These are phyloP conservation scores for Alternaria panax DNA, from an alignment of 2,329 filamentous ascomycete species.

Conservation along the genomic window DNA sequence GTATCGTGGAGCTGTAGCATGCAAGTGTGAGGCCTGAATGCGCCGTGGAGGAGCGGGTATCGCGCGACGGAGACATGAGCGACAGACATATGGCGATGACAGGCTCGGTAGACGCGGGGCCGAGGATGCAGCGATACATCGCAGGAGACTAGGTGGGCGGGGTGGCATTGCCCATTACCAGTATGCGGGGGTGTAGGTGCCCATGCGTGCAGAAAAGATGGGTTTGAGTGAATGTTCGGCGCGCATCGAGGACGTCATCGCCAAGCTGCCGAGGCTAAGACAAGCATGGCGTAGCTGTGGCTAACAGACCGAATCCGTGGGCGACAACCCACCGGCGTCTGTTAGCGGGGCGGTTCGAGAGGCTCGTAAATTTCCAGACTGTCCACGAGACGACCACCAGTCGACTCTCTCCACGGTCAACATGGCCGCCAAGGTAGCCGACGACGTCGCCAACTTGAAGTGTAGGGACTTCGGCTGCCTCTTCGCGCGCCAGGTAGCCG, in stretches of 20 bases:
- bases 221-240: slow-evolving; percentile 17
- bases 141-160: slow-evolving; percentile 25
- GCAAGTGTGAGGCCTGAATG: slow-evolving; percentile 49
- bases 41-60: slow-evolving; percentile 16
- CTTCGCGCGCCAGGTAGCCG: background rate
- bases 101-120: background rate
- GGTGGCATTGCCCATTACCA: slow-evolving; percentile 39
- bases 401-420: slow-evolving; percentile 18
- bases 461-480: slow-evolving; percentile 32
- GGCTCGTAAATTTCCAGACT: slow-evolving; percentile 25
- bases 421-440: slow-evolving; percentile 50
- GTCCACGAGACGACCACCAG: slow-evolving; percentile 9
- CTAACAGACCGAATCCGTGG: slow-evolving; percentile 20
- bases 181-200: background rate
- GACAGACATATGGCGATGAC: slow-evolving; percentile 23
- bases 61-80: slow-evolving; percentile 25
- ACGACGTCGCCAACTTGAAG: slow-evolving; percentile 49
- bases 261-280: slow-evolving; percentile 8
- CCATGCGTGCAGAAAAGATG: slow-evolving; percentile 4
- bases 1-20: slow-evolving; percentile 52
- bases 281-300: slow-evolving; percentile 13
- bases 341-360: slow-evolving; percentile 18
- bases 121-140: slow-evolving; percentile 16
- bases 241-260: slow-evolving; percentile 39
- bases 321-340: slow-evolving; percentile 15